A percentile compares a stretch with the other conserved stretches of the same genome.
Conservation (phyloP, 352 stramenopile genomes). For the Phytophthora melonis region DNA sequence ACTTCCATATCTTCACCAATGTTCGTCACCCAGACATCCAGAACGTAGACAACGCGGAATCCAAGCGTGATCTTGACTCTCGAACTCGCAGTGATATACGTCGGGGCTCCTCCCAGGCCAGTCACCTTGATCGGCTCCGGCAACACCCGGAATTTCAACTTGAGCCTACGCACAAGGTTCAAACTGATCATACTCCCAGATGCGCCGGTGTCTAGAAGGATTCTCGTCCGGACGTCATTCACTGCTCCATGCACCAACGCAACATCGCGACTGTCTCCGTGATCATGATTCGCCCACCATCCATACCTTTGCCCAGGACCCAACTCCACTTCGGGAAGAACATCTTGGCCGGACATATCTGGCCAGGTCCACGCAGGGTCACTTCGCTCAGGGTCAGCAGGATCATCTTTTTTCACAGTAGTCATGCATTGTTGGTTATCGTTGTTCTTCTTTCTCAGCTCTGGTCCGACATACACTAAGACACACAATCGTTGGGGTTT, state of each 20-base stretch:
- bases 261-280: not conserved
- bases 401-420: not conserved
- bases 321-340: not conserved
- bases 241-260: not conserved
- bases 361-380: not conserved
- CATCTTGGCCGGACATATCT: not conserved
- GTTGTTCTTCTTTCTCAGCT: not conserved
- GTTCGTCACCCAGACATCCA: conserved; percentile 26
- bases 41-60: not conserved
- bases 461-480: conserved; percentile 26
- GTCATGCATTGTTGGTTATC: conserved; percentile 18
- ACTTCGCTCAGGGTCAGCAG: conserved; percentile 2
- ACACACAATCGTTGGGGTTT: conserved; percentile 17
- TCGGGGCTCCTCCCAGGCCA: not conserved
- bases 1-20: conserved; percentile 33
- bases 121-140: conserved; percentile 3
- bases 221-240: not conserved
- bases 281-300: conserved; percentile 1
- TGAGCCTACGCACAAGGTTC: conserved; percentile 4
- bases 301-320: not conserved
- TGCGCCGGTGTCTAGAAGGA: not conserved
- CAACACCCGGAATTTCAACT: conserved; percentile 1
- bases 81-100: not conserved
- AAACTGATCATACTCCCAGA: conserved; percentile 5
- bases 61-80: conserved; percentile 2